Base-by-base conservation (phyloP, 2,329 filamentous ascomycete species). In the Aspergillus unguis region DNA sequence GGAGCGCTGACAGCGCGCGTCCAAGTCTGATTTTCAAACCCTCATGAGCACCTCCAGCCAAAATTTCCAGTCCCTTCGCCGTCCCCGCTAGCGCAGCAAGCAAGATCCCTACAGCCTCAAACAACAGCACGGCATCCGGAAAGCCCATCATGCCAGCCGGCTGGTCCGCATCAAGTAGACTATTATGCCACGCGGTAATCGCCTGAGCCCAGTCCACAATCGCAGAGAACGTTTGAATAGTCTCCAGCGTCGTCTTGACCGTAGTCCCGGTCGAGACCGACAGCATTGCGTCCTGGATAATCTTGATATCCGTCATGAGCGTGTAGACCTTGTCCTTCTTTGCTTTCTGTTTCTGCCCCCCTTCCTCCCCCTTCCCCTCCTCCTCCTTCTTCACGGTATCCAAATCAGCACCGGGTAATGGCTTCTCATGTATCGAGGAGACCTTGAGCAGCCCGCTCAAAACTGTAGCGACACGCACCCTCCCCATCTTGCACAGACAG, bases 51-150 rank as follows among this genome's bases (percentile, higher is more conserved):
- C 67, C 62, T 7, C 63, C 58, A 11, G 72, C 70, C 37, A 75
- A 63, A 31, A 64, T 65, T 26, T 71, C 67, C 27, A 73, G 42
- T 1, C 69, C 70, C 53, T 68, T 73, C 7, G 59, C 52, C 6
- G 68, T 72, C 29, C 64, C 67, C 3, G 70, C 70, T 42, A 75
- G 44, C 25, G 69, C 71, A 33, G 70, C 69, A 26, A 75, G 62
- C 11, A 75, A 54, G 55, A 75, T 71, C 0, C 72, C 72, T n/a
- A 74, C 42, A 23, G 71, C 71, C 56, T 74, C 72, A 48, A 75
- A 73, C 50, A 75, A 58, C 1, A 69, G 68, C n/a, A 69, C 65
- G 11, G 66, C 68, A 58, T 74, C 71, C 5, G 70, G 65, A 1
- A 65, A 71, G 33, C 57, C 64, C 58, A 67, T 66, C 48, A 69